phyloP scores from a whole-genome alignment of 129 eudicot species.

The Gnaphalium uliginosum region DNA sequence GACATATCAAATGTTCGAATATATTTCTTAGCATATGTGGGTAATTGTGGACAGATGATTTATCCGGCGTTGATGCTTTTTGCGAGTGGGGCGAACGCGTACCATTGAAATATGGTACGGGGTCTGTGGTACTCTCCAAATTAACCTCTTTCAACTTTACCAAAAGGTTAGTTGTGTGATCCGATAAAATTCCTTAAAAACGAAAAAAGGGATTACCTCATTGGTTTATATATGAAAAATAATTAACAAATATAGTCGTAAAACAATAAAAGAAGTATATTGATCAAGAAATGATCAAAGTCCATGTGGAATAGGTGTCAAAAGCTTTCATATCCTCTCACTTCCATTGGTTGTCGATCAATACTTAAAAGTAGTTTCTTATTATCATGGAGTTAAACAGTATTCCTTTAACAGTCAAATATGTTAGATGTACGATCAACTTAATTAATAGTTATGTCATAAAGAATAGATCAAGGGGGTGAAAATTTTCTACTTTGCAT shows the following conservation, averaged over 20 bases:
- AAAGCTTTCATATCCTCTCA: neutral
- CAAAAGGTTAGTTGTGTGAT: too few species aligned
- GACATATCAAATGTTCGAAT: too few species aligned
- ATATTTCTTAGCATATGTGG: too few species aligned
- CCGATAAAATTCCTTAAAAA: neutral
- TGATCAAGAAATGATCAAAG: constrained; percentile 15
- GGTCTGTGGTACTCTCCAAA: too few species aligned
- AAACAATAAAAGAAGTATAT: neutral
- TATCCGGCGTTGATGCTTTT: too few species aligned
- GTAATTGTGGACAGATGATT: too few species aligned
- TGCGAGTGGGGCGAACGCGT: too few species aligned
- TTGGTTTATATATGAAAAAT: neutral
- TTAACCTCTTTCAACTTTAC: too few species aligned
- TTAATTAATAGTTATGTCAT: neutral
- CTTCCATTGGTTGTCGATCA: neutral
- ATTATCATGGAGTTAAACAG: neutral
- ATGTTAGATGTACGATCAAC: neutral
- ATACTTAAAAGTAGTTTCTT: neutral
- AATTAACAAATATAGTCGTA: neutral
- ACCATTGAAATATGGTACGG: too few species aligned
- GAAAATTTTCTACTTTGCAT: too few species aligned
- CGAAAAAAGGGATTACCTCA: too few species aligned
- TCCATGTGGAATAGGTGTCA: constrained; percentile 19
- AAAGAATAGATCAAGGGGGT: too few species aligned
- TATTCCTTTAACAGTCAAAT: neutral